Percentiles rank a stretch among this genome's conserved stretches.
Conservation (phyloP, 2,329 filamentous ascomycete genomes). For the Ceratocystis smalleyi region DNA sequence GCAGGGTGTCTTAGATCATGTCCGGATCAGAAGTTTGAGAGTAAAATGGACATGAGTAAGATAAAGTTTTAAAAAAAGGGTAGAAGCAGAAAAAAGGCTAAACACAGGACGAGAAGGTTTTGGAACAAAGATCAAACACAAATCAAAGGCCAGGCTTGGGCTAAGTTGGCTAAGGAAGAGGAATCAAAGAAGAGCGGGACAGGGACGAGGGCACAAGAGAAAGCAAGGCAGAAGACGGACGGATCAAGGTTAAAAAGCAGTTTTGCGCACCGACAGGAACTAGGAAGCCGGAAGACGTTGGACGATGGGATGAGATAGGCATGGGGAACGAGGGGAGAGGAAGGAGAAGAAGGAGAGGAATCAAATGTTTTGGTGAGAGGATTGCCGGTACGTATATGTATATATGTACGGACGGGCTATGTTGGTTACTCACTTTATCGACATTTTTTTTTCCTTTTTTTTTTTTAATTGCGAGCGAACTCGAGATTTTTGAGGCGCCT, state of each 20-base stretch:
- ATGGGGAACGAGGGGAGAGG: slow-evolving; percentile 13
- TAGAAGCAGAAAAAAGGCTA: neutral
- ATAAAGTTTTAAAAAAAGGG: neutral
- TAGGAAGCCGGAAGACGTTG: slow-evolving; percentile 9
- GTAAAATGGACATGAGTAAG: neutral
- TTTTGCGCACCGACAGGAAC: slow-evolving; percentile 3
- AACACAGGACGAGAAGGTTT: neutral
- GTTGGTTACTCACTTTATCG: slow-evolving; percentile 36
- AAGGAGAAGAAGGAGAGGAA: slow-evolving; percentile 14
- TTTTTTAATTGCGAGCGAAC: neutral
- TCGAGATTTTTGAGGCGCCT: neutral
- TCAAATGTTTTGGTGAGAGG: neutral
- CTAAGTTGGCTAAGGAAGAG: neutral
- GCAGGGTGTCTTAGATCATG: neutral
- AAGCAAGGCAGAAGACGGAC: neutral
- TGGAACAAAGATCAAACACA: neutral
- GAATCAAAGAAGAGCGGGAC: slow-evolving; percentile 2
- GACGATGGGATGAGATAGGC: slow-evolving; percentile 14
- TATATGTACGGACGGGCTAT: neutral
- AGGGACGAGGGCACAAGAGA: slow-evolving; percentile 2
- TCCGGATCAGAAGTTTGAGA: neutral
- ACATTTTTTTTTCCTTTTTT: slow-evolving; percentile 30
- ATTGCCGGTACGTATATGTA: slow-evolving; percentile 4
- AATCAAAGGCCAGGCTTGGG: neutral
- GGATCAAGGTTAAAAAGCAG: slow-evolving; percentile 7